These are phyloP conservation scores for Venturia aucupariae DNA, from an alignment of 2,329 filamentous ascomycete species.

Conservation along the genomic window DNA sequence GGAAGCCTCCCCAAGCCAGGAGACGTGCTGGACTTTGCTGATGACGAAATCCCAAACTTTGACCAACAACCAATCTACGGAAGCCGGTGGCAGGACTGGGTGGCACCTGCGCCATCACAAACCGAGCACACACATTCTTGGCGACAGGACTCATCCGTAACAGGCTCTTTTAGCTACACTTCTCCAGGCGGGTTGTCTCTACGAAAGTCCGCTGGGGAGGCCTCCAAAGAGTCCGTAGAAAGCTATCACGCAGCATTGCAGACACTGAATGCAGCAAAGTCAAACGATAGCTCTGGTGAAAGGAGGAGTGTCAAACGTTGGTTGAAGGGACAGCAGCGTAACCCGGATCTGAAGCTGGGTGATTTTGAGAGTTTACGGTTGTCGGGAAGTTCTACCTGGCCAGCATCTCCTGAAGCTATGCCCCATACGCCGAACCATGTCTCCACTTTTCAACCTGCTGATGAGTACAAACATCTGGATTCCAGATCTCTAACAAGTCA, in stretches of 20 bases:
- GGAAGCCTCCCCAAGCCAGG: background rate
- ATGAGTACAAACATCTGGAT: background rate
- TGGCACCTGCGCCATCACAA: background rate
- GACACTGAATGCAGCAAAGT: background rate
- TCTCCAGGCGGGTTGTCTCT: background rate
- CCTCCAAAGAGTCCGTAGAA: background rate
- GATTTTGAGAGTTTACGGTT: background rate
- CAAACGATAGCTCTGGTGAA: background rate
- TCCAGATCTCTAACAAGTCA: background rate
- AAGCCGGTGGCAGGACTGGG: background rate
- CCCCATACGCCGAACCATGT: background rate
- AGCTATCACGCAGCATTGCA: background rate
- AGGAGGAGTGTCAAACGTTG: background rate
- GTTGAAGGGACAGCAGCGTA: background rate
- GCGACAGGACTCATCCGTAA: background rate
- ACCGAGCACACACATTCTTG: background rate
- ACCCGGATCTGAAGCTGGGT: background rate
- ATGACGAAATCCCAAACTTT: background rate
- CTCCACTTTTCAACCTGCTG: constrained; percentile 1
- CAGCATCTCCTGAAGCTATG: background rate
- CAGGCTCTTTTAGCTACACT: background rate
- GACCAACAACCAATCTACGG: background rate
- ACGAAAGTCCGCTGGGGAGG: background rate
- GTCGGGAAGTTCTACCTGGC: background rate
- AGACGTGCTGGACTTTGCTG: background rate